These are phyloP conservation scores for Apiotrichum sp. DNA, from an alignment of 1,284 basidiomycete genomes.

Conservation along the genomic window DNA sequence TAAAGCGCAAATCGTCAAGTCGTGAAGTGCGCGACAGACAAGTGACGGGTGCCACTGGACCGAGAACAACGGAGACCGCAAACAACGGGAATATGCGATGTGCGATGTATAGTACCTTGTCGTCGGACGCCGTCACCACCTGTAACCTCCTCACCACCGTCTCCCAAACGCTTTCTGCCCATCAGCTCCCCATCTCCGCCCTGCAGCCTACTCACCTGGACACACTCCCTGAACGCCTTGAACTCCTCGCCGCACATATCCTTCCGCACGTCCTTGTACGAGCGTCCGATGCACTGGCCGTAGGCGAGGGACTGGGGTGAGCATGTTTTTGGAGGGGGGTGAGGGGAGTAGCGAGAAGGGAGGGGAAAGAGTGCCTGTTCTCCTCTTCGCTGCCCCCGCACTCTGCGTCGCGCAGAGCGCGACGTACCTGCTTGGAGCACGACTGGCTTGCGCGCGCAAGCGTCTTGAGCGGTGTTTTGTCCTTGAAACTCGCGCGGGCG, in stretches of 20 bases:
- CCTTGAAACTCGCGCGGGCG: constrained; percentile 30
- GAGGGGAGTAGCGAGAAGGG: not conserved
- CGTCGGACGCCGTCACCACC: too few species aligned
- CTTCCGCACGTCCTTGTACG: constrained; percentile 47
- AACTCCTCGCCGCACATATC: constrained; percentile 49
- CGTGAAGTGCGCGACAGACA: too few species aligned
- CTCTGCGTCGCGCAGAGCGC: not conserved
- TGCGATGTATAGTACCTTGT: not conserved
- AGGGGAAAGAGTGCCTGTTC: not conserved
- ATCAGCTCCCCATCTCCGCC: too few species aligned
- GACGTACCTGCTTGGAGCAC: constrained; percentile 39
- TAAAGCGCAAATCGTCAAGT: too few species aligned
- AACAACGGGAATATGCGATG: not conserved
- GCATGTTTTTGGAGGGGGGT: too few species aligned
- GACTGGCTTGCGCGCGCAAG: constrained; percentile 38
- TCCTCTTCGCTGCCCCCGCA: not conserved
- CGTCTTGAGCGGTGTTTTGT: constrained; percentile 41
- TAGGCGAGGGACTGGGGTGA: constrained; percentile 44
- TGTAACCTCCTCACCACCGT: constrained; percentile 27
- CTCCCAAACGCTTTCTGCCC: not conserved
- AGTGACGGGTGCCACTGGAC: too few species aligned
- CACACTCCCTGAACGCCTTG: constrained; percentile 48
- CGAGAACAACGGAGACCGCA: too few species aligned
- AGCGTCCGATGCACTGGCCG: constrained; percentile 47
- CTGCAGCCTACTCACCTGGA: constrained; percentile 36